Base-by-base conservation (phyloP, 345 rosid genomes). In the Lagerstroemia speciosa region DNA sequence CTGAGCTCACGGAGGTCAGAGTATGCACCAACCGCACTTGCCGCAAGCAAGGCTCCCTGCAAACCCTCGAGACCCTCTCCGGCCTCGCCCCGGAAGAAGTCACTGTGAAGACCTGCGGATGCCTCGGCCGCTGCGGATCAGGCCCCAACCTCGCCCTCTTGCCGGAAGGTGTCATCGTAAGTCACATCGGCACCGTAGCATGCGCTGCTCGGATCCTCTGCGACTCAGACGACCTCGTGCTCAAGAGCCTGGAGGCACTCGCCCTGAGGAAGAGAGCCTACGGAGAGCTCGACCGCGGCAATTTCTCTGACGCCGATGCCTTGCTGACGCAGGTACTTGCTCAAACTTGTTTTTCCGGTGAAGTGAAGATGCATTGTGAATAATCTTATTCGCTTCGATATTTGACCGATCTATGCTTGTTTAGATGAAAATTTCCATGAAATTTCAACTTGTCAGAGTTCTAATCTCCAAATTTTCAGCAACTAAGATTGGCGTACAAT, bases 21-120 rank as follows among this genome's bases (percentile, higher is more conserved):
- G 95, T 88, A 8, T 94, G 99, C 65, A 93, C 94, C 64, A 81
- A 88, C 71, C 95, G 96, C n/a, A 83, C 84, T 6, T 83, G 98
- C 78, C 85, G 97, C 6, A 78, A 74, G 67, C 96, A 93, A 76
- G 96, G 97, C 71, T 90, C 98, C 0, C 68, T 83, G 50, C 84
- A 87, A 68, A 89, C 83, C 32, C 82, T 93, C 3, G 84, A 88
- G 52, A 74, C 85, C 16, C 76, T 93, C 27, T 75, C 83, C 20
- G 82, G 78, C 71, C 83, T 90, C 43, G 84, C 96, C 3, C 97
- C 92, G 32, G 85, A 97, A 10, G 30, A 67, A 1, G 78, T 93
- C 77, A 50, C 77, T 50, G 91, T 93, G 71, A 85, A 73, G 67
- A 61, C 88, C 58, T 77, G 88, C 78, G 93, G 81, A 29, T 93